These are phyloP conservation scores for Suhomyces chickasaworum DNA, from an alignment of 1,139 yeast species.

Conservation along the genomic window DNA sequence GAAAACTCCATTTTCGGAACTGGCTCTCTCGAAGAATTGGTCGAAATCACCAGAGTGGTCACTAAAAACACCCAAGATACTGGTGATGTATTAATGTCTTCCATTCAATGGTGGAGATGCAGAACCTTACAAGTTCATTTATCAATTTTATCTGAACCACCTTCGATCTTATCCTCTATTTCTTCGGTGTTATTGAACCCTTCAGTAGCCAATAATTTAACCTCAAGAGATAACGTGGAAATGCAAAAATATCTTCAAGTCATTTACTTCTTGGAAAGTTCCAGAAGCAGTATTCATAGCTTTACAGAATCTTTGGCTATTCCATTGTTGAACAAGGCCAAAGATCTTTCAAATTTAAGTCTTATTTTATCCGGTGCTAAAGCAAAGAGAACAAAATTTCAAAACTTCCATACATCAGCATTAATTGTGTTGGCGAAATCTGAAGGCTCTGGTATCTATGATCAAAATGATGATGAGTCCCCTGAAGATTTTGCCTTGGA, in stretches of 20 bases:
- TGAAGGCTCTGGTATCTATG: conserved; percentile 29
- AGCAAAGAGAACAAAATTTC: conserved; percentile 86
- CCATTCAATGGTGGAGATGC: conserved; percentile 72
- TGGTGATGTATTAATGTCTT: conserved; percentile 40
- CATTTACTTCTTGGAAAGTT: conserved; percentile 62
- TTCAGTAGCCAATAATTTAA: conserved; percentile 31
- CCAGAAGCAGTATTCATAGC: conserved; percentile 62
- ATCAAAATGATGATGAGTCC: conserved; percentile 21
- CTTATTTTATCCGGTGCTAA: conserved; percentile 82
- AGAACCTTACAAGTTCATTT: conserved; percentile 65
- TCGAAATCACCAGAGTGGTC: conserved; percentile 21
- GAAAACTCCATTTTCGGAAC: conserved; percentile 32
- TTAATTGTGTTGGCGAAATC: conserved; percentile 79
- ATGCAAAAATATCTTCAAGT: conserved; percentile 43
- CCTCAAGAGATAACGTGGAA: conserved; percentile 29
- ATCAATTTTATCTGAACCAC: conserved; percentile 61
- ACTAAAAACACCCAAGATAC: conserved; percentile 12
- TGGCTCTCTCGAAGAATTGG: conserved; percentile 24
- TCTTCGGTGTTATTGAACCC: conserved; percentile 42
- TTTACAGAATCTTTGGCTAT: conserved; percentile 59
- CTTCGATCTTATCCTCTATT: conserved; percentile 46
- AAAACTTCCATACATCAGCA: conserved; percentile 67
- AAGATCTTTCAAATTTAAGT: conserved; percentile 58
- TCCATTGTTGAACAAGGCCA: conserved; percentile 55
- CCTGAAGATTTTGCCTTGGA: conserved; percentile 65